A percentile compares a stretch with the other conserved stretches of the same genome.
Evolutionary conservation across 257 asterid genomes (phyloP).

Genomic region (Salvia hispanica): DNA sequence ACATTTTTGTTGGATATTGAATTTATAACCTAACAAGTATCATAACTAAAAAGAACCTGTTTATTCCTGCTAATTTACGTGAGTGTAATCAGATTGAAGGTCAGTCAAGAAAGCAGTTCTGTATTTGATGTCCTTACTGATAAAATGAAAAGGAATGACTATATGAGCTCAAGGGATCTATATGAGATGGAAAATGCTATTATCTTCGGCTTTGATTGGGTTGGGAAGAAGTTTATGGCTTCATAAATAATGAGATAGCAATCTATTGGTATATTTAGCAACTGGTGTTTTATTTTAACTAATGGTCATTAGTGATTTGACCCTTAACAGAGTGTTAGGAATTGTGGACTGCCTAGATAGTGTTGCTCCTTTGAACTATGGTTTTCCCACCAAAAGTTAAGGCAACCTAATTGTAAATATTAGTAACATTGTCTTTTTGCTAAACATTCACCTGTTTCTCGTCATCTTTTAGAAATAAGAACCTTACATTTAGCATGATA

Average conservation of each 20-base stretch:
- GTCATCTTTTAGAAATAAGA: neutral
- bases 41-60: neutral
- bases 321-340: neutral
- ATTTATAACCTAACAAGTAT: neutral
- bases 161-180: neutral
- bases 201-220: neutral
- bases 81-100: neutral
- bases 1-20: constrained; percentile 8
- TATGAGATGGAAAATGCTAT: neutral
- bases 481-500: neutral
- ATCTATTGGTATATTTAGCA: neutral
- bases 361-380: constrained; percentile 8
- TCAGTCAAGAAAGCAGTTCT: neutral
- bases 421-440: neutral
- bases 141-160: neutral
- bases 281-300: neutral
- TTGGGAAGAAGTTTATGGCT: neutral
- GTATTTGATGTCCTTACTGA: constrained; percentile 3
- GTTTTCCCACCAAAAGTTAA: neutral
- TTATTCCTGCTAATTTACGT: constrained; percentile 17
- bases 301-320: neutral
- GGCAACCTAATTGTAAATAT: neutral
- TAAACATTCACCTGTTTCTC: neutral
- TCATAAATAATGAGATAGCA: neutral
- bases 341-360: neutral